Percentiles rank a stretch among this genome's conserved stretches.
These are phyloP conservation scores for Fagus sylvatica DNA, from an alignment of 306 rosid species.

Conservation along the genomic window DNA sequence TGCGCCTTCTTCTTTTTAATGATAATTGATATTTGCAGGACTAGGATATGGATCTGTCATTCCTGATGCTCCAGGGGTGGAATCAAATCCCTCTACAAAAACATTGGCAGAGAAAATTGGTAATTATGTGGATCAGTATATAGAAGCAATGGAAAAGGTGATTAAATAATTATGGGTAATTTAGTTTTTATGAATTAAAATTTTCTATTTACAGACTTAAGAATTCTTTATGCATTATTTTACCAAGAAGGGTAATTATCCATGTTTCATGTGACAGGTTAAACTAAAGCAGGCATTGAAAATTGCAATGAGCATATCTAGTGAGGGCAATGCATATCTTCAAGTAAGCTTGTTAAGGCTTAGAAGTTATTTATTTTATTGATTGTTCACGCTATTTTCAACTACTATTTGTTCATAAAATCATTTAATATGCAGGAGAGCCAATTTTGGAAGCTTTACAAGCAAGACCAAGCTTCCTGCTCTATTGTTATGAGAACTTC, in stretches of 20 bases:
- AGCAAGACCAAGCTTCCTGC: constrained; percentile 71
- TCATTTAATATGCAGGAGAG: constrained; percentile 50
- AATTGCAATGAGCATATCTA: constrained; percentile 82
- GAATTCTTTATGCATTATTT: neutral
- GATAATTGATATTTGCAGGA: constrained; percentile 44
- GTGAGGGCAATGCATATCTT: constrained; percentile 85
- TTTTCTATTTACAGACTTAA: neutral
- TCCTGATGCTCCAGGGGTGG: constrained; percentile 59
- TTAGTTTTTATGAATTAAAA: neutral
- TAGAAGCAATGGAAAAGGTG: constrained; percentile 98
- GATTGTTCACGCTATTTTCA: neutral
- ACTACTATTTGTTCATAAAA: neutral
- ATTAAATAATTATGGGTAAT: constrained; percentile 14
- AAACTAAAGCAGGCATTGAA: constrained; percentile 92
- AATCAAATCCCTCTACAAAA: constrained; percentile 56
- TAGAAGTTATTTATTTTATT: constrained; percentile 10
- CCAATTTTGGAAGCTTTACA: constrained; percentile 89
- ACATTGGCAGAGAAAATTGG: constrained; percentile 63
- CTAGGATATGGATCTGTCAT: constrained; percentile 78
- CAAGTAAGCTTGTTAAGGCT: constrained; percentile 56
- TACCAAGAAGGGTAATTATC: constrained; percentile 17
- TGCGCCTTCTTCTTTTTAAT: neutral
- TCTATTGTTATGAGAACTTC: constrained; percentile 83
- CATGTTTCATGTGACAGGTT: constrained; percentile 51
- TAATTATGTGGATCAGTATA: constrained; percentile 65